Evolutionary conservation across 306 rosid genomes (phyloP), one percentile per base, ranked within the genome.

Genomic region (Quercus wislizeni): DNA sequence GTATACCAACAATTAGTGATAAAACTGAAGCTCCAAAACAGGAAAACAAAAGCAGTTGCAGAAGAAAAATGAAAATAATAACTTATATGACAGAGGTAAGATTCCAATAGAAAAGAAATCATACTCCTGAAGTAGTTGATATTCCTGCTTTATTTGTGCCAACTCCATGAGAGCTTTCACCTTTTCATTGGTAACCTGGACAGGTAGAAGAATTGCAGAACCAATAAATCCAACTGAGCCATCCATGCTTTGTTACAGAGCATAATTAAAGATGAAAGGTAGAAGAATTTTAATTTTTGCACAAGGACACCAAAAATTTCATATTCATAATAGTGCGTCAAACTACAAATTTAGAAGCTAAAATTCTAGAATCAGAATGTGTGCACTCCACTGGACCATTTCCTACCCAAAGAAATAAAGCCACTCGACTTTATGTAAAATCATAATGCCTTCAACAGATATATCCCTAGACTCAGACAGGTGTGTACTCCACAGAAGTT

Each of bases 181-280:
- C 84, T 96, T 96, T 87, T 96, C 99, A 83, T 93, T 92, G 33
- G 98, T 91, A 82, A 93, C 99, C 99, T 95, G 92, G 70, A 82
- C 73, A 71, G 30, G 79, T 63, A 83, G 80, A 74, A 43, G 73
- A 71, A 57, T 28, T 71, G 55, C 61, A 80, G 31, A 70, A 38
- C 79, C 69, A 85, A 21, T 74, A 33, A 51, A 63, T 68, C 59
- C 13, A 67, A 77, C 33, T 17, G 51, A 74, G 7, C 10, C 2
- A 73, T 13, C 31, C 76, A 28, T 19, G 46, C 75, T 21, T 27
- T 17, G 75, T 52, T 33, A 41, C 56, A 51, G 33, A 55, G 65
- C 65, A 55, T 55, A 7, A 20, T 25, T 56, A 56, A 35, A 73
- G 46, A 73, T 18, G 21, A 13, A 70, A 46, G 5, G 74, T 3